phyloP scores from a whole-genome alignment of 257 asterid species.

The Forsythia suspensa region DNA sequence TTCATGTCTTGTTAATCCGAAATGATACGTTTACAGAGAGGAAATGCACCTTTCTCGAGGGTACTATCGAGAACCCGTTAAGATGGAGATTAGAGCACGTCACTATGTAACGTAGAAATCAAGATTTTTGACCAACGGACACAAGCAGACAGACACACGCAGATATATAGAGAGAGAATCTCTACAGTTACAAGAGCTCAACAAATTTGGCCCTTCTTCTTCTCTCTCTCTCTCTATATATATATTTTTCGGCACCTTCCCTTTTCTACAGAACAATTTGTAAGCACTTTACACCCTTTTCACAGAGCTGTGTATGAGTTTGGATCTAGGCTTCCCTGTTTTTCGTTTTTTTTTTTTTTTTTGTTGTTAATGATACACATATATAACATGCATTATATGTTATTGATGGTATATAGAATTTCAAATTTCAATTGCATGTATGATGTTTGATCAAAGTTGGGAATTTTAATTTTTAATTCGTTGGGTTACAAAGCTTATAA shows the following conservation, averaged over 20 bases:
- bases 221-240: not conserved
- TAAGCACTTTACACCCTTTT: not conserved
- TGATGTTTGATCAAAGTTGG: not conserved
- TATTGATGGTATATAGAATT: not conserved
- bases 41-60: too few relatives aligned
- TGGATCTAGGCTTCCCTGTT: conserved; percentile 24
- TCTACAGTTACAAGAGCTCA: not conserved
- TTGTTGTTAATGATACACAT: not conserved
- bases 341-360: not conserved
- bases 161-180: not conserved
- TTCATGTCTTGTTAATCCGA: too few relatives aligned
- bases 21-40: too few relatives aligned
- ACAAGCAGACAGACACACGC: not conserved
- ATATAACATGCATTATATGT: not conserved
- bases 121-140: not conserved
- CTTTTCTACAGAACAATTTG: not conserved
- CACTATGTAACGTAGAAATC: too few relatives aligned
- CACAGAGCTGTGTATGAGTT: not conserved
- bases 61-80: too few relatives aligned
- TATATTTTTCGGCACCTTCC: not conserved
- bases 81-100: too few relatives aligned
- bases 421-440: conserved; percentile 21
- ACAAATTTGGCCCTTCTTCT: not conserved
- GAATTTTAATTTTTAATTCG: not conserved
- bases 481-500: not conserved